These are phyloP conservation scores for Domatiomyces globalis DNA, from an alignment of 2,329 filamentous ascomycete genomes.

Conservation along the genomic window DNA sequence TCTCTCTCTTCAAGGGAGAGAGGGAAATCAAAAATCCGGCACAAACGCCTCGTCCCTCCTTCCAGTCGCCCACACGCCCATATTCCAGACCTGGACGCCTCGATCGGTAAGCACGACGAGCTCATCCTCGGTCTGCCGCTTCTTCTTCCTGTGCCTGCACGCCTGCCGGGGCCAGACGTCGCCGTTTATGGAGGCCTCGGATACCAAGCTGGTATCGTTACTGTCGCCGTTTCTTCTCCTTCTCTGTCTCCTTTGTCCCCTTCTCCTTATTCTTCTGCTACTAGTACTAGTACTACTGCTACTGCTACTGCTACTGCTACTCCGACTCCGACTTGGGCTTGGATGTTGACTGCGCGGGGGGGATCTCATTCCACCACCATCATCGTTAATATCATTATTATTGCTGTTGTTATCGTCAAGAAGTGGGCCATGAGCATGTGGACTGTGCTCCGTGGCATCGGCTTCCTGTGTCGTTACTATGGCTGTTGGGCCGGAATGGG, in stretches of 20 bases:
- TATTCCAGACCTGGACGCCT: constrained; percentile 27
- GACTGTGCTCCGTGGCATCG: too few relatives aligned
- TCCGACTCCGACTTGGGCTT: too few relatives aligned
- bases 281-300: too few relatives aligned
- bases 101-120: constrained; percentile 29
- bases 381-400: not conserved
- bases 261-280: not conserved
- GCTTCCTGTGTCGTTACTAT: too few relatives aligned
- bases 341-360: too few relatives aligned
- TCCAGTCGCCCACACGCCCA: constrained; percentile 21
- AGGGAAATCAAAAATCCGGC: not conserved
- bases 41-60: constrained; percentile 7
- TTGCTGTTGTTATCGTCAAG: not conserved
- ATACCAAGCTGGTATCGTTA: too few relatives aligned
- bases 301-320: too few relatives aligned
- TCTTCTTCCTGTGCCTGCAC: not conserved
- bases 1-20: not conserved
- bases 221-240: not conserved
- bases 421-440: not conserved
- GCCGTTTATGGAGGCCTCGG: not conserved
- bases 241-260: not conserved
- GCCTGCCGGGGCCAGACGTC: not conserved
- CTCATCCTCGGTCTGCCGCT: constrained; percentile 23
- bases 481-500: too few relatives aligned
- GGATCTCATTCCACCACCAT: too few relatives aligned